Percentiles rank a stretch among this genome's conserved stretches.
Conservation (phyloP, 2,329 filamentous ascomycete species). For the Chalaropsis thielavioides region DNA sequence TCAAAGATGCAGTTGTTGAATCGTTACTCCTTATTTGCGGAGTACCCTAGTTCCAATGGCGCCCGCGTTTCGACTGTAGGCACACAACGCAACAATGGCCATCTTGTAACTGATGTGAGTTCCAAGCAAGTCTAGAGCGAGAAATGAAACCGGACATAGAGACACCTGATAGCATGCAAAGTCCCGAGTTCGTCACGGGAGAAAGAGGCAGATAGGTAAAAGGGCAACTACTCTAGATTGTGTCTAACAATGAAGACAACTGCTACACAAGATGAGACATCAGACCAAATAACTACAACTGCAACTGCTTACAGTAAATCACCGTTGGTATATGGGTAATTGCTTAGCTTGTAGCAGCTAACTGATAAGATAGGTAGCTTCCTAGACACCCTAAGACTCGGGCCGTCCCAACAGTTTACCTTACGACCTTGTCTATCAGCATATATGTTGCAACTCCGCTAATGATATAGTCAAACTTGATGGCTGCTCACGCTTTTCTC, state of each 20-base stretch:
- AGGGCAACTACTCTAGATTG: not conserved
- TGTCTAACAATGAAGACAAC: not conserved
- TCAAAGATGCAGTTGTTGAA: not conserved
- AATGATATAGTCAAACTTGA: no score
- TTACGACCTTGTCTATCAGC: no score
- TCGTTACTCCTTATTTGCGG: not conserved
- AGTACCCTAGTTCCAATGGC: not conserved
- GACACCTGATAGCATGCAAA: not conserved
- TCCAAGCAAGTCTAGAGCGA: not conserved
- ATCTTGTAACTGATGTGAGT: not conserved
- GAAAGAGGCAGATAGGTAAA: not conserved
- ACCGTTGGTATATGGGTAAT: no score
- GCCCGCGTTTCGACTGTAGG: no score
- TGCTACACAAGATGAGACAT: not conserved
- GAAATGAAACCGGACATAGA: not conserved
- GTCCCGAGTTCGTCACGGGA: not conserved
- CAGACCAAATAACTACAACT: not conserved
- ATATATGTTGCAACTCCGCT: no score
- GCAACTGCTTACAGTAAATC: not conserved
- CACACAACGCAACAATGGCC: not conserved
- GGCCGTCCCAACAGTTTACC: no score
- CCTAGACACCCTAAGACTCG: no score
- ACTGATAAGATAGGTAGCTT: no score
- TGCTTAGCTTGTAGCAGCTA: not conserved
- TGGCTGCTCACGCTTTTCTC: no score